These are phyloP conservation scores for Cladorrhinum samala DNA, from an alignment of 495 filamentous ascomycete species.

Conservation along the genomic window DNA sequence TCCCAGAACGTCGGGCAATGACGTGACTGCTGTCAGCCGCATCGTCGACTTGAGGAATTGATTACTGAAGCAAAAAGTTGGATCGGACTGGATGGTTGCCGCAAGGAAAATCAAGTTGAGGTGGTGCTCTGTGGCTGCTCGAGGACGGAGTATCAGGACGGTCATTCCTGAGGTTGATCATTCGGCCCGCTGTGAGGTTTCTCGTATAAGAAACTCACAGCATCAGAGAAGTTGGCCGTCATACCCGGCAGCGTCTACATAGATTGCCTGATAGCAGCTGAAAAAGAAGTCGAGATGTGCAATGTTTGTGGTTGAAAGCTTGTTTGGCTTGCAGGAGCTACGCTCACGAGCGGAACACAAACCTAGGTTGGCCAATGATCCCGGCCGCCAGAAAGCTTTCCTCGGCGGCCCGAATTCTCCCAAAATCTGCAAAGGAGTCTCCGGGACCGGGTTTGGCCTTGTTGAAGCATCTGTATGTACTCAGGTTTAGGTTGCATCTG, in stretches of 20 bases:
- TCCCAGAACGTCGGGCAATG: neutral
- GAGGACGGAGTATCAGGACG: neutral
- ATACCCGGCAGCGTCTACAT: neutral
- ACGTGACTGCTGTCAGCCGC: conserved; percentile 2
- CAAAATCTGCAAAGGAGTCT: neutral
- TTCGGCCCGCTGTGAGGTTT: neutral
- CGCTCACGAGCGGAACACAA: neutral
- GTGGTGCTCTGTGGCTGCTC: neutral
- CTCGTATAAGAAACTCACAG: neutral
- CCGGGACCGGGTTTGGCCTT: neutral
- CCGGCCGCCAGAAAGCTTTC: neutral
- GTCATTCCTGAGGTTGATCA: too few species aligned
- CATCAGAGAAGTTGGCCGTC: neutral
- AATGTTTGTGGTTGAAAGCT: too few species aligned
- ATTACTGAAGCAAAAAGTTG: neutral
- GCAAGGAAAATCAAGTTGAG: neutral
- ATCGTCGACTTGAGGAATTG: neutral
- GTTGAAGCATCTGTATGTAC: neutral
- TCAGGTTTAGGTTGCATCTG: neutral
- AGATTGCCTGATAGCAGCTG: neutral
- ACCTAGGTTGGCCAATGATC: too few species aligned
- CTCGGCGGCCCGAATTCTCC: neutral
- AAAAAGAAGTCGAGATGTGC: too few species aligned
- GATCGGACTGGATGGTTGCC: neutral
- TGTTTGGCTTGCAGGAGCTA: neutral